Evolutionary conservation across 148 eudicot genomes (phyloP), one percentile per base, ranked within the genome.

Genomic region (Talinum fruticosum): DNA sequence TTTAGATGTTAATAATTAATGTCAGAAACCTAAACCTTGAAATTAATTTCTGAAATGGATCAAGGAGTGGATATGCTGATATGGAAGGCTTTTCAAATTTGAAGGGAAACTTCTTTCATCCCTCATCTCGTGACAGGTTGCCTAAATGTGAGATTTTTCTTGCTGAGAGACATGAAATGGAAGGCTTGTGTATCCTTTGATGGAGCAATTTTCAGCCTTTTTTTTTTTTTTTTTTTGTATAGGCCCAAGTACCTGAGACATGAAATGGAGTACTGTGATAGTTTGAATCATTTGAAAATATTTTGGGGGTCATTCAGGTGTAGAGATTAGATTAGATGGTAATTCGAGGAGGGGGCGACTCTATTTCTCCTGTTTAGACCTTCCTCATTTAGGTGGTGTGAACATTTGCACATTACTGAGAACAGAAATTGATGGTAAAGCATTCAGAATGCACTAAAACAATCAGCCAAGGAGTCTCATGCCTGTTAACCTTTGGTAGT

Each of bases 381-480:
- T 54, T 75, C 80, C 21, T 85, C 88, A 44, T 84, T 72, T 18
- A 74, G 75, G 36, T 73, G 51, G 35, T 83, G 83, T 34, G 85
- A 80, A 54, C 88, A 78, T 85, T 83, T 85, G 82, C 88, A 85
- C 85, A 85, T 85, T 7, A 83, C 85, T 73, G 88, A 85, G 80
- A 85, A 80, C 21, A 83, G 82, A 80, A 83, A 85, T 65, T 83
- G 83, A 74, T 83, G 85, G 83, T 85, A 80, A 80, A 83, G 88
- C 88, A 85, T 85, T 79, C 69, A 74, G 75, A 71, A 13, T 69
- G 24, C 37, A 16, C 16, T 71, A 89, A 66, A 72, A 94, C 93
- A 66, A 94, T 86, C 77, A 94, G 69, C 98, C 98, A 94, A 19
- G 98, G 98, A 30, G 97, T 94, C 80, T 89, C 96, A 15, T 75